Conservation (phyloP, 1,139 yeast species). For the Debaryomyces sp. region DNA sequence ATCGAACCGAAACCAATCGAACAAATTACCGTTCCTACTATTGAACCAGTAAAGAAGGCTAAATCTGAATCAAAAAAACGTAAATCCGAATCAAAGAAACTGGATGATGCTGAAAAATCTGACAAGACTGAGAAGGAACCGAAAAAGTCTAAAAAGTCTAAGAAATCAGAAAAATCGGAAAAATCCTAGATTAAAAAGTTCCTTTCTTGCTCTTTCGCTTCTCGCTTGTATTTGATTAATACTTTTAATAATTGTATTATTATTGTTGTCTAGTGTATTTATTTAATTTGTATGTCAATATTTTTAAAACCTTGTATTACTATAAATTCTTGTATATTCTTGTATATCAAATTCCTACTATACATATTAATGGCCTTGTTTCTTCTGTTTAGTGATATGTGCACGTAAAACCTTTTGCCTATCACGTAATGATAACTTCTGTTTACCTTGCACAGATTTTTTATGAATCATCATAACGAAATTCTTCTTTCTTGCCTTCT, state of each 20-base stretch:
- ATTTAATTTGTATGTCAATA: slow-evolving; percentile 5
- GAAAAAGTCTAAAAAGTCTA: slow-evolving; percentile 21
- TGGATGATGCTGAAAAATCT: slow-evolving; percentile 12
- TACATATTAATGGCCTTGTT: slow-evolving; percentile 59
- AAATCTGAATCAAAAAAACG: slow-evolving; percentile 15
- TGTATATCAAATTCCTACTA: slow-evolving; percentile 1
- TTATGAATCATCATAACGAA: slow-evolving; percentile 98
- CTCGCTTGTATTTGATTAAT: slow-evolving; percentile 9
- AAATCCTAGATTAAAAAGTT: neutral
- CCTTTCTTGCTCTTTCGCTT: slow-evolving; percentile 1
- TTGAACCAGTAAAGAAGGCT: slow-evolving; percentile 12
- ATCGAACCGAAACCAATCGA: slow-evolving; percentile 7
- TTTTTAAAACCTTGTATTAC: neutral
- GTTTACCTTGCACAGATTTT: slow-evolving; percentile 91
- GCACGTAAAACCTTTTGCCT: slow-evolving; percentile 84
- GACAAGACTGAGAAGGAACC: slow-evolving; percentile 21
- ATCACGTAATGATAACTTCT: slow-evolving; percentile 84
- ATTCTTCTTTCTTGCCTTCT: slow-evolving; percentile 97
- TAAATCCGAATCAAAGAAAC: slow-evolving; percentile 15
- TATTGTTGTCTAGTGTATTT: slow-evolving; percentile 7
- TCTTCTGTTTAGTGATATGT: slow-evolving; percentile 87
- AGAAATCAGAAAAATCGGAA: slow-evolving; percentile 24
- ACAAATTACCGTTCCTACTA: slow-evolving; percentile 13
- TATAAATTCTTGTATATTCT: neutral
- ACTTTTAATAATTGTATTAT: slow-evolving; percentile 12